phyloP scores from a whole-genome alignment of 495 filamentous ascomycete genomes.

The Gamarada debralockiae region DNA sequence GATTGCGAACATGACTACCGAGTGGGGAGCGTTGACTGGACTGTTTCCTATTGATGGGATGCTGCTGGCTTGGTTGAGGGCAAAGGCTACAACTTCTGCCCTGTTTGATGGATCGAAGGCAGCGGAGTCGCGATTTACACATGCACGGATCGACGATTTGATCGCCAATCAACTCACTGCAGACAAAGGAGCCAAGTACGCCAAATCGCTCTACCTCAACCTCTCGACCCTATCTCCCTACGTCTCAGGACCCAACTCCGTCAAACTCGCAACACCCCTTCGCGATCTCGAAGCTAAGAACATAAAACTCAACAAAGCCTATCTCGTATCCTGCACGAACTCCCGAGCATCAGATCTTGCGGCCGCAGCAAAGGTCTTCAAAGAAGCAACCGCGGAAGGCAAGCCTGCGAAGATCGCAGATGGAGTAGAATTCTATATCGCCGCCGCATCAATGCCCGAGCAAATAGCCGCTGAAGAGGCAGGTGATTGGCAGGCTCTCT shows the following conservation, averaged over 20 bases:
- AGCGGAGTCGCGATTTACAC: conserved; percentile 51
- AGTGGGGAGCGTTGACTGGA: conserved; percentile 78
- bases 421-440: conserved; percentile 85
- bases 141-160: conserved; percentile 67
- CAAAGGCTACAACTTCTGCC: conserved; percentile 68
- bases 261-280: conserved; percentile 81
- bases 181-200: conserved; percentile 75
- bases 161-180: conserved; percentile 55
- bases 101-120: conserved; percentile 40
- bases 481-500: conserved; percentile 83
- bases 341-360: conserved; percentile 77
- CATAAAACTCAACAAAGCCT: conserved; percentile 81
- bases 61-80: conserved; percentile 70
- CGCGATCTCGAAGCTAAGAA: conserved; percentile 64
- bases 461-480: conserved; percentile 73
- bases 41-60: conserved; percentile 80
- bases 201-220: conserved; percentile 74
- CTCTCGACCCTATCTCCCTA: conserved; percentile 82
- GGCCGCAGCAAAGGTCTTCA: conserved; percentile 83
- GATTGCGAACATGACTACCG: conserved; percentile 94
- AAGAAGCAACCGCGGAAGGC: conserved; percentile 49
- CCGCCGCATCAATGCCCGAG: conserved; percentile 79
- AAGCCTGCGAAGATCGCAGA: conserved; percentile 65
- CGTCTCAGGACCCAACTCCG: conserved; percentile 87
- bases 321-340: conserved; percentile 92